These are phyloP conservation scores for Acanthochlamys bracteata DNA, from an alignment of 106 monocot species.

Conservation along the genomic window DNA sequence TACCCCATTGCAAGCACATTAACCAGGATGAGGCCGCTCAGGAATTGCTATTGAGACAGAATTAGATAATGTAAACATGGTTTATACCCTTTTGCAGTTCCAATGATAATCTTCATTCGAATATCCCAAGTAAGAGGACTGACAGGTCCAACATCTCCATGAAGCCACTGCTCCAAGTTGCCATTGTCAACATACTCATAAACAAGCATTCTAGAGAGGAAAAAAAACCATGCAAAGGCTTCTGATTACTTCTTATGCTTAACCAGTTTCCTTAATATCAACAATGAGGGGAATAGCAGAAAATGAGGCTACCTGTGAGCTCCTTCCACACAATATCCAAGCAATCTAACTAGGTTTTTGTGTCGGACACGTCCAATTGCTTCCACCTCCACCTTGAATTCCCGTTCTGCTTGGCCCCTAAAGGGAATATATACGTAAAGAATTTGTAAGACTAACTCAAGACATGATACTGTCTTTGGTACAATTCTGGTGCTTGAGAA, in stretches of 20 bases:
- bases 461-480: not conserved
- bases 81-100: constrained; percentile 83
- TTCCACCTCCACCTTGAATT: constrained; percentile 55
- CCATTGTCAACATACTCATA: constrained; percentile 94
- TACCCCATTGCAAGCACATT: too few relatives aligned
- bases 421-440: not conserved
- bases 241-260: not conserved
- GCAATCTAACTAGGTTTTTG: constrained; percentile 46
- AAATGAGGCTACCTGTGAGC: constrained; percentile 33
- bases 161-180: constrained; percentile 91
- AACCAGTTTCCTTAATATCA: not conserved
- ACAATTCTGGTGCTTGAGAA: not conserved
- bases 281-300: not conserved
- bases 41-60: not conserved
- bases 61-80: not conserved
- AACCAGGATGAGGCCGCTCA: too few relatives aligned
- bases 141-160: constrained; percentile 64
- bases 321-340: constrained; percentile 53
- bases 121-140: constrained; percentile 82
- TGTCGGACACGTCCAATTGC: constrained; percentile 56
- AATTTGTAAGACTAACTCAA: not conserved
- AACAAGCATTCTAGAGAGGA: constrained; percentile 62
- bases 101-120: constrained; percentile 68
- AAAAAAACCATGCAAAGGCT: not conserved
- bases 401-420: constrained; percentile 58